phyloP scores from a whole-genome alignment of 805 yeast genomes.

The Candida maris region DNA sequence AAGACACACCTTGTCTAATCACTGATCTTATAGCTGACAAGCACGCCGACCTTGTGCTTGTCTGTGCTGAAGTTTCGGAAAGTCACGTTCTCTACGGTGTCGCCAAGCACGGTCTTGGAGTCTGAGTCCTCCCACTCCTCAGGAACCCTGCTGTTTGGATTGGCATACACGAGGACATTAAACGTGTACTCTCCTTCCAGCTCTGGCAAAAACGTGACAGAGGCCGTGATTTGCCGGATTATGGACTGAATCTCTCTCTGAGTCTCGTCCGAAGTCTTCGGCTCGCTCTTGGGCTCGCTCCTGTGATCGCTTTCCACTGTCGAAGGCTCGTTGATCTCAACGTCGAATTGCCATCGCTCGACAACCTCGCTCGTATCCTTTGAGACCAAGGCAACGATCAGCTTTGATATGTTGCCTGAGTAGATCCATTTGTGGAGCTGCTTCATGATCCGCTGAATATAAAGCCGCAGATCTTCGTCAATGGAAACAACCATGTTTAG shows the following conservation, averaged over 20 bases:
- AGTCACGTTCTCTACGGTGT: conserved; percentile 61
- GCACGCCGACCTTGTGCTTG: conserved; percentile 66
- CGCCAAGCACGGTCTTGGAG: conserved; percentile 46
- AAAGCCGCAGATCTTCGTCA: conserved; percentile 72
- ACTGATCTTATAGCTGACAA: conserved; percentile 54
- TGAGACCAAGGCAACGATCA: conserved; percentile 70
- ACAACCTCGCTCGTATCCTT: conserved; percentile 63
- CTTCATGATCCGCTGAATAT: conserved; percentile 60
- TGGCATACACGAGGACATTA: conserved; percentile 80
- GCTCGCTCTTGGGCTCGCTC: conserved; percentile 4
- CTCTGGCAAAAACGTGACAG: conserved; percentile 80
- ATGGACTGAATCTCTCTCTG: conserved; percentile 81
- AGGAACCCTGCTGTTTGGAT: conserved; percentile 64
- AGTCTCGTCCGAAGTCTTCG: conserved; percentile 43
- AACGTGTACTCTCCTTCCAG: conserved; percentile 65
- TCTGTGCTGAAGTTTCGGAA: conserved; percentile 66
- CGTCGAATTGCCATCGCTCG: conserved; percentile 85
- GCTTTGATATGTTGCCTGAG: conserved; percentile 60
- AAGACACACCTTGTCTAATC: conserved; percentile 10
- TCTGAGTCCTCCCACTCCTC: conserved; percentile 80
- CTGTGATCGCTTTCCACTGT: conserved; percentile 6
- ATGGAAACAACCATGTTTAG: conserved; percentile 65
- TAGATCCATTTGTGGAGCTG: conserved; percentile 76
- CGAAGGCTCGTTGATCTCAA: conserved; percentile 37
- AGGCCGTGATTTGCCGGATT: conserved; percentile 83